These are phyloP conservation scores for Umbelopsis vinacea DNA, from an alignment of 192 early-diverging fungal genomes.

Conservation along the genomic window DNA sequence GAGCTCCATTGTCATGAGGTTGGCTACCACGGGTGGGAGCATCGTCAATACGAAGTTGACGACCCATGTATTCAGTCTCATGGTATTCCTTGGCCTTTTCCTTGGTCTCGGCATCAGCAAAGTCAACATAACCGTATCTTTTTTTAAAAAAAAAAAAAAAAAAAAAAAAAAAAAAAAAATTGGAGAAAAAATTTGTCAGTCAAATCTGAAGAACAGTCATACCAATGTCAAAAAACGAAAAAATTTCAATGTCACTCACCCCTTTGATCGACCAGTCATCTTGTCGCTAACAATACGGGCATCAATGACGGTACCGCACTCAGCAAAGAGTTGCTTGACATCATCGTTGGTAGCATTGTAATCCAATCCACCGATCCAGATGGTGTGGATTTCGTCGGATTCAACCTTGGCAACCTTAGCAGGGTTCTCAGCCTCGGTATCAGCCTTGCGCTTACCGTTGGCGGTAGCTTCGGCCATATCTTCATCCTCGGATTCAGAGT, in stretches of 20 bases:
- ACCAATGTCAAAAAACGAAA: slow-evolving; percentile 65
- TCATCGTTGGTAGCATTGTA: slow-evolving; percentile 73
- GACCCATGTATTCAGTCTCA: slow-evolving; percentile 82
- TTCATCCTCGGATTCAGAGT: slow-evolving; percentile 51
- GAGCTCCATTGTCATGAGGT: slow-evolving; percentile 36
- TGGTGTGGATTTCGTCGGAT: slow-evolving; percentile 46
- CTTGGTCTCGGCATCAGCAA: slow-evolving; percentile 64
- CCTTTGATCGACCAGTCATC: slow-evolving; percentile 76
- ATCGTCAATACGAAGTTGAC: slow-evolving; percentile 78
- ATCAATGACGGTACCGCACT: slow-evolving; percentile 70
- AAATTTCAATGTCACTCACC: slow-evolving; percentile 47
- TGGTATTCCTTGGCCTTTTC: slow-evolving; percentile 69
- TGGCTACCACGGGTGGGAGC: slow-evolving; percentile 57
- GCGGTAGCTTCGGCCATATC: slow-evolving; percentile 45
- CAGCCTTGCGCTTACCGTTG: slow-evolving; percentile 52
- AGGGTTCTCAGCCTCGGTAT: slow-evolving; percentile 42
- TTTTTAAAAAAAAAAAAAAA: slow-evolving; percentile 22
- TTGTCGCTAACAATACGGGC: slow-evolving; percentile 80
- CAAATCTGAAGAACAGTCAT: too few species aligned
- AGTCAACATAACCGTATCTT: slow-evolving; percentile 91
- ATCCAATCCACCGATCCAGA: slow-evolving; percentile 78
- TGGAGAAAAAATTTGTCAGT: too few species aligned
- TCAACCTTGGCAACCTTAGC: slow-evolving; percentile 64
- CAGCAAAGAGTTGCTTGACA: slow-evolving; percentile 63
- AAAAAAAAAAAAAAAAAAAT: too few species aligned